A percentile compares a stretch with the other conserved stretches of the same genome.
Conservation (phyloP, 176 grass and related monocot species). For the Raddia guianensis region DNA sequence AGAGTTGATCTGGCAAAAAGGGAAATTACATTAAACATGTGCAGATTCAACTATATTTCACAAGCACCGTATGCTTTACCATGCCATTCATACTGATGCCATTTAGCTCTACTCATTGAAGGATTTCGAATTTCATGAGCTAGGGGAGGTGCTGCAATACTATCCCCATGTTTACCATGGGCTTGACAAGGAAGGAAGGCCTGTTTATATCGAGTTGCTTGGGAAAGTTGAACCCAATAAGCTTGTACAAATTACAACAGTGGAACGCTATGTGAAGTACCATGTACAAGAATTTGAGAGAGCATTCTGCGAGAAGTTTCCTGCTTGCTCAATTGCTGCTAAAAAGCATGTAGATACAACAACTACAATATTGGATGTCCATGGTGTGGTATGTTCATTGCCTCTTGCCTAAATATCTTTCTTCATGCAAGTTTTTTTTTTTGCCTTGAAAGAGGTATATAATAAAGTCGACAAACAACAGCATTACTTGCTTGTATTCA, state of each 20-base stretch:
- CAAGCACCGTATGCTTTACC: background rate
- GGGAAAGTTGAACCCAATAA: slow-evolving; percentile 94
- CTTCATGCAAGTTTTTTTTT: slow-evolving; percentile 20
- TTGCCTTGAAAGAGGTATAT: slow-evolving; percentile 7
- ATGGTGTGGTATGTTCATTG: slow-evolving; percentile 82
- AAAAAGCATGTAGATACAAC: slow-evolving; percentile 92
- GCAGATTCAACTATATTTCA: slow-evolving; percentile 8
- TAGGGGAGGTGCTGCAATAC: slow-evolving; percentile 80
- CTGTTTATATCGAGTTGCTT: slow-evolving; percentile 95
- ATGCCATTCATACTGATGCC: slow-evolving; percentile 11
- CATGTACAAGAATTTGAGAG: slow-evolving; percentile 96
- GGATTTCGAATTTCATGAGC: slow-evolving; percentile 98
- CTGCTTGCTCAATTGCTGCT: slow-evolving; percentile 83
- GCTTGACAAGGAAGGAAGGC: slow-evolving; percentile 90
- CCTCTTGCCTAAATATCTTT: slow-evolving; percentile 24
- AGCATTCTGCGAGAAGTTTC: slow-evolving; percentile 90
- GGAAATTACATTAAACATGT: background rate
- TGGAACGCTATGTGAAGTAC: slow-evolving; percentile 94
- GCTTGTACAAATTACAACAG: slow-evolving; percentile 81
- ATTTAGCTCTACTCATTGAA: slow-evolving; percentile 53
- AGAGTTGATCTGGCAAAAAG: background rate
- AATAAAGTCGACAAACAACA: slow-evolving; percentile 15
- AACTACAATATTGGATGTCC: slow-evolving; percentile 97
- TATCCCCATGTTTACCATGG: slow-evolving; percentile 99
- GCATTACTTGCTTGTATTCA: slow-evolving; percentile 14